Evolutionary conservation across 345 rosid species (phyloP).

Genomic region (Capsella bursapastoris): DNA sequence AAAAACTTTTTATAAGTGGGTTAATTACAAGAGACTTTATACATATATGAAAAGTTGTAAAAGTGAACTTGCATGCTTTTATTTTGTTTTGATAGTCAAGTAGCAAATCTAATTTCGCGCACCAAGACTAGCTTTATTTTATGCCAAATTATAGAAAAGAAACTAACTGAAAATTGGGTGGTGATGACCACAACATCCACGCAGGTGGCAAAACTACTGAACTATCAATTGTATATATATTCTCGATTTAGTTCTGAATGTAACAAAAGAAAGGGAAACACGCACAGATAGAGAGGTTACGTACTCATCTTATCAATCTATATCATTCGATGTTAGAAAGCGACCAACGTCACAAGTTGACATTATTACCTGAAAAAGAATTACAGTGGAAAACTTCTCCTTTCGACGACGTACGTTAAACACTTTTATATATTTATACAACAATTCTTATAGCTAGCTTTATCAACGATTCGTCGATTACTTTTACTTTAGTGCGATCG

Average conservation of each 20-base stretch:
- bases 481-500: neutral
- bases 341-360: conserved; percentile 41
- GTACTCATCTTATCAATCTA: conserved; percentile 28
- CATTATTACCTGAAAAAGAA: conserved; percentile 30
- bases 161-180: neutral
- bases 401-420: conserved; percentile 19
- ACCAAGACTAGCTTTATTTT: neutral
- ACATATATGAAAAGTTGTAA: neutral
- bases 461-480: neutral
- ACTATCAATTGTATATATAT: conserved; percentile 11
- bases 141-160: neutral
- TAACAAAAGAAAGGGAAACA: neutral
- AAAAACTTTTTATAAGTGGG: no score
- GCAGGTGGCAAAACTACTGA: conserved; percentile 35
- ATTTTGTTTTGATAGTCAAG: neutral
- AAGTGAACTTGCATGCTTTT: neutral
- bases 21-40: neutral
- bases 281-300: neutral
- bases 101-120: neutral
- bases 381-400: conserved; percentile 36
- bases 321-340: conserved; percentile 35
- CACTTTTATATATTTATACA: no score
- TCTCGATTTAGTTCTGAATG: neutral
- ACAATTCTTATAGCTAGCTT: neutral
- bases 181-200: conserved; percentile 23